Evolutionary conservation across 495 filamentous ascomycete genomes (phyloP), one percentile per base, ranked within the genome.

Genomic region (Parachaetomium inaequale): DNA sequence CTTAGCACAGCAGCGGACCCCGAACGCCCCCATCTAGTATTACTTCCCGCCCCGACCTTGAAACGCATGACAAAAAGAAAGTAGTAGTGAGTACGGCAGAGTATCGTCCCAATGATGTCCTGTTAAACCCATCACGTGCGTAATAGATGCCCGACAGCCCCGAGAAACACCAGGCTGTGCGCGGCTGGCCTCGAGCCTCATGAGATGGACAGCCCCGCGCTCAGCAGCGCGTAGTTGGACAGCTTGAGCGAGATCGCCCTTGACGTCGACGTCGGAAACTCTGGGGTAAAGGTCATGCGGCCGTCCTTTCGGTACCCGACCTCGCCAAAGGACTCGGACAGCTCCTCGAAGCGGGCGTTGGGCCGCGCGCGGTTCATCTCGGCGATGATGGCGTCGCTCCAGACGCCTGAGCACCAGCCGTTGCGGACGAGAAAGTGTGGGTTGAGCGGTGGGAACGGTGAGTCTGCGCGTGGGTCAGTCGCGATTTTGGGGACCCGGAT

Each of bases 351-450:
- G 7, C 72, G 70, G 2, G 81, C 82, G 4, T 75, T 61, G 0
- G 87, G 85, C 25, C 87, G 79, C 19, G 80, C 76, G 26, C 72
- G 70, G 40, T 76, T 72, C 7, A 90, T 76, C 32, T 79, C 75
- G 23, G 79, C 75, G 4, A 89, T 71, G 58, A 89, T 90, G 8
- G 79, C 72, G 7, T 85, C 81, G 70, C 84, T 89, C 87, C 87
- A 91, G 2, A 91, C 79, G 12, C 88, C 88, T 2, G 82, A 84
- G 63, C 83, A 85, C 67, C 80, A 70, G 19, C 81, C 79, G 62
- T 83, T 73, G 15, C 76, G 70, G 15, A 89, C 74, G 62, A 85
- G 74, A 66, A 89, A 91, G 65, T 85, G 83, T 0, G 88, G 88
- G 63, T 89, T 90, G 2, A 89, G 73, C 4, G 81, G 81, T 0